Evolutionary conservation across 306 rosid genomes (phyloP).

Genomic region (Delonix regia): DNA sequence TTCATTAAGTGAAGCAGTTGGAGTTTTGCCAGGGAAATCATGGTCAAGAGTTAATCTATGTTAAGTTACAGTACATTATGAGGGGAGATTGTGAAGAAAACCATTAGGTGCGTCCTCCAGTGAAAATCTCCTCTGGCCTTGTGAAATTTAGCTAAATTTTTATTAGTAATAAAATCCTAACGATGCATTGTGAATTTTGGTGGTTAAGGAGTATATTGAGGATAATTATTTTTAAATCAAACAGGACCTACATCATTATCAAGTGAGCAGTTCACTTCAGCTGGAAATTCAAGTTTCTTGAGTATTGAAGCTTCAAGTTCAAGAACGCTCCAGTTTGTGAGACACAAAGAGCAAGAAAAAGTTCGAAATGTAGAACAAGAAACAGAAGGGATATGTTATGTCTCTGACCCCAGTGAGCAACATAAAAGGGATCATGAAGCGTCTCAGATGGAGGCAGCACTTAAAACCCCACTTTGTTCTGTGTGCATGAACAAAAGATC

Average conservation of each 20-base stretch:
- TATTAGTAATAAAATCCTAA: not conserved
- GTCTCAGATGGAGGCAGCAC: constrained; percentile 40
- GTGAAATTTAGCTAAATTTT: not conserved
- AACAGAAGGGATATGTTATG: not conserved
- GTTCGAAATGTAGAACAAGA: constrained; percentile 36
- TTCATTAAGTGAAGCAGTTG: not conserved
- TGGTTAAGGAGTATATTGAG: constrained; percentile 17
- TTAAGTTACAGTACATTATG: not conserved
- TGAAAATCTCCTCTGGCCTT: not conserved
- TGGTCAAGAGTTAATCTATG: not conserved
- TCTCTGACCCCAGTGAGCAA: constrained; percentile 4
- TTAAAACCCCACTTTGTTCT: constrained; percentile 50
- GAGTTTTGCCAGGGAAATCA: not conserved
- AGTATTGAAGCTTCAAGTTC: constrained; percentile 30
- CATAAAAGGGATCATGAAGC: constrained; percentile 24
- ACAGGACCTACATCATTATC: constrained; percentile 46
- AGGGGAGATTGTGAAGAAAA: not conserved
- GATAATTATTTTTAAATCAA: constrained; percentile 13
- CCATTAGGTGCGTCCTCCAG: not conserved
- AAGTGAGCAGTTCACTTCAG: constrained; percentile 30
- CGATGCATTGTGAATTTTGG: not conserved
- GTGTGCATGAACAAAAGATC: constrained; percentile 67
- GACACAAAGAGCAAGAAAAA: constrained; percentile 25
- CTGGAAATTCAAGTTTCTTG: constrained; percentile 25
- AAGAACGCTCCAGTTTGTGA: not conserved